Base-by-base conservation (phyloP, 129 eudicot genomes). In the Artemisia annua region DNA sequence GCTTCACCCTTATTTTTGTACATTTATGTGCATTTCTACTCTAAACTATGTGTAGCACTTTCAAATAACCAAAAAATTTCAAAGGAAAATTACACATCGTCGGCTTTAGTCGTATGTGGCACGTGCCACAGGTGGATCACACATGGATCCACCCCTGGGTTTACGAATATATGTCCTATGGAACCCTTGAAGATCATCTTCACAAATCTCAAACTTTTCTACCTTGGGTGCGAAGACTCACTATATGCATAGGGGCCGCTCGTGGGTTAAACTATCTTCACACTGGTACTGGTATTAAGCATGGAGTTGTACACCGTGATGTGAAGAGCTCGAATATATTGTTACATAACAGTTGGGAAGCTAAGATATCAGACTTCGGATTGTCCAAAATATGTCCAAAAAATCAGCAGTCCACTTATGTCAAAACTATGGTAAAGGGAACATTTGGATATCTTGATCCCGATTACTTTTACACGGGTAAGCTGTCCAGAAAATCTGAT, bases 381-480 rank as follows among this genome's bases (percentile, higher is more conserved):
- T 69, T 69, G 22, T 69, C 73, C n/a, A 69, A 52, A 52, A 9
- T 69, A 15, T 48, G 52, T 11, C 64, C 75, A 4, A 55, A 7
- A 2, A 32, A 70, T 39, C 75, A n/a, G 32, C 65, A 9, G 0
- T 4, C 75, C 20, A 71, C 75, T 56, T 19, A 55, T 5, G 75
- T 71, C 22, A 43, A 56, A 43, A 56, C 75, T 11, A 1, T 1
- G 0, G 66, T 71, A 5, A 71, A 57, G 56, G 65, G 75, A 43
- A 71, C 75, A 1, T 71, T 71, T 39, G 75, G 75, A 43, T 71
- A 71, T 44, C 57, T 71, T 1, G 67, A 39, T 24, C 26, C 26
- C 1, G 1, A 24, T 24, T 24, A 24, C 26, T 24, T 24, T 24
- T 24, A 24, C 26, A 58, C 57, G 7, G 67, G 76, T 20, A 57